These are phyloP conservation scores for Hortaea werneckii DNA, from an alignment of 2,329 filamentous ascomycete species.

Conservation along the genomic window DNA sequence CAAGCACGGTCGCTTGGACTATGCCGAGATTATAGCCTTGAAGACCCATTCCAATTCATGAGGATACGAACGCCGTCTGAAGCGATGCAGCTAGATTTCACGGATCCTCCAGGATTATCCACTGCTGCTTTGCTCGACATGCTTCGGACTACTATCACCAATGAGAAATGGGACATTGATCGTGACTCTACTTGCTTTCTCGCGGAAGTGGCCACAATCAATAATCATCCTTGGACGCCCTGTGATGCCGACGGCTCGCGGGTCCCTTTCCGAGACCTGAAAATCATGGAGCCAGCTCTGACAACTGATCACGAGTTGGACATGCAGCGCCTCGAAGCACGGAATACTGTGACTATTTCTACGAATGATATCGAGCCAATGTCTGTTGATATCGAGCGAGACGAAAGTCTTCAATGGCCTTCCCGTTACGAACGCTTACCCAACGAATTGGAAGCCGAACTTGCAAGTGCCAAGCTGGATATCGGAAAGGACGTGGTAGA, in stretches of 20 bases:
- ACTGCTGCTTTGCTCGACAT: background rate
- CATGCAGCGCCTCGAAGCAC: constrained; percentile 27
- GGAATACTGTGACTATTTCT: constrained; percentile 12
- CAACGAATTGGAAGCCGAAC: constrained; percentile 5
- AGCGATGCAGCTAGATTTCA: background rate
- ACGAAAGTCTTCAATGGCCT: constrained; percentile 36
- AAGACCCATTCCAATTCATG: background rate
- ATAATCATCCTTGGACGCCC: constrained; percentile 2
- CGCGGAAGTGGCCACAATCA: constrained; percentile 7
- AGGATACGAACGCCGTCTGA: background rate
- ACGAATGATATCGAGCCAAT: constrained; percentile 17
- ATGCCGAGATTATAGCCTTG: constrained; percentile 1
- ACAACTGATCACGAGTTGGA: constrained; percentile 37
- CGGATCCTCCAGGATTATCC: background rate
- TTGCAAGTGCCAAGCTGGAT: constrained; percentile 28
- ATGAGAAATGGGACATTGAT: constrained; percentile 21
- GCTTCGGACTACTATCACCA: background rate
- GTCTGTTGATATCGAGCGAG: constrained; percentile 30
- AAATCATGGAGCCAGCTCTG: constrained; percentile 39
- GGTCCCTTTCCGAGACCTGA: constrained; percentile 16
- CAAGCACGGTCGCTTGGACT: constrained; percentile 1
- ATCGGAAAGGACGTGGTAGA: constrained; percentile 26
- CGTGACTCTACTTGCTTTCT: constrained; percentile 15
- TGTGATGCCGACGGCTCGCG: background rate
- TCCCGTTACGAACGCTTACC: constrained; percentile 9